Evolutionary conservation across 116 monocot species (phyloP), one percentile per base, ranked within the genome.

Genomic region (Cymodocea nodosa): DNA sequence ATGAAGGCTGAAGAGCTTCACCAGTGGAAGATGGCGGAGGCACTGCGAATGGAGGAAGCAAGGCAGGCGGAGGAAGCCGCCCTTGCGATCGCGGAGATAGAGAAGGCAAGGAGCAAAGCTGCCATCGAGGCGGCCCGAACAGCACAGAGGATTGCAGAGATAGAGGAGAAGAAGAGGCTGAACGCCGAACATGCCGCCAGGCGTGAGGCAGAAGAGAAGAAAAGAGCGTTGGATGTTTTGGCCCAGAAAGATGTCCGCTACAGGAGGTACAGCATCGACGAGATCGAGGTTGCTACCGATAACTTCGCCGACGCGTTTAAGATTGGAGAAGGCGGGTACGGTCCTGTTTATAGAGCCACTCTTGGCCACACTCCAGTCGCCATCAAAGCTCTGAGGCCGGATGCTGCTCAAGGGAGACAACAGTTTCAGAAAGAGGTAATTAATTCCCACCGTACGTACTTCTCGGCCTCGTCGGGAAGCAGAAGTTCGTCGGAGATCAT

Each of bases 1-100:
- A 18, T 48, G 5, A 44, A 82, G 76, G 70, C 79, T 12, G 70
- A 35, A 19, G 83, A 83, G 39, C 73, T 79, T 8, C 60, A 62
- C 13, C 70, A 70, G 14, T 79, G 76, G 83, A 83, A 76, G 66
- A 16, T 73, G 8, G 83, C 79, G 61, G 79, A 83, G 25, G 72
- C 65, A 1, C 51, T 44, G 0, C 64, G 63, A 20, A 10, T 79
- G 15, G 63, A 67, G 18, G 76, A 79, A 55, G 79, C 79, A 17
- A 55, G 67, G 57, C 50, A 65, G 7, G 76, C 76, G 13, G 68
- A 83, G 50, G 79, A 76, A 65, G 78, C 75, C 3, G 80, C 78
- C 12, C 56, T 72, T 10, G 77, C 71, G 3, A 57, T 78, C 23
- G 84, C 75, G 0, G 72, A 81, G 65, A 52, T 63, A 49, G 77